These are phyloP conservation scores for Digitaria exilis DNA, from an alignment of 202 grass and related monocot species.

Conservation along the genomic window DNA sequence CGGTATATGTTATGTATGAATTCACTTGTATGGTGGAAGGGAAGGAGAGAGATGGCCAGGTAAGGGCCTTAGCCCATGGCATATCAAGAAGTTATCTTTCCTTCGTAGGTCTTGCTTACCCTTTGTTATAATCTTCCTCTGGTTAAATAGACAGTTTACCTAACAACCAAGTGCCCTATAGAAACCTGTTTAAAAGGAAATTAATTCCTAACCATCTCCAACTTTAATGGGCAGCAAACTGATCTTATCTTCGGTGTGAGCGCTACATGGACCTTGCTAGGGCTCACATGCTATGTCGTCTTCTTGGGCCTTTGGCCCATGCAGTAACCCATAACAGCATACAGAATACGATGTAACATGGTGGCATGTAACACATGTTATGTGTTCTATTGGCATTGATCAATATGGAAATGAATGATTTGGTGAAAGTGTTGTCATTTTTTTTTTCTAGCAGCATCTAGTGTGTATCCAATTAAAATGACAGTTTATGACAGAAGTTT, in stretches of 20 bases:
- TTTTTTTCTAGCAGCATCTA: not conserved
- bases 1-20: not conserved
- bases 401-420: not conserved
- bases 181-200: not conserved
- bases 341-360: not conserved
- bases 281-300: not conserved
- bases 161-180: not conserved
- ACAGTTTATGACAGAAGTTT: not conserved
- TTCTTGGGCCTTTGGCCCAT: not conserved
- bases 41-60: not conserved
- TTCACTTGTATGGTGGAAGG: not conserved
- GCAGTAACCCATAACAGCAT: not conserved
- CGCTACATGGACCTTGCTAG: not conserved
- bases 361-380: not conserved
- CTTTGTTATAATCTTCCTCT: not conserved
- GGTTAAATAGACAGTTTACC: not conserved
- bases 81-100: not conserved
- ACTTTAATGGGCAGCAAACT: not conserved
- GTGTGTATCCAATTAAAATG: constrained; percentile 12
- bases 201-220: not conserved
- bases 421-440: constrained; percentile 3
- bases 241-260: not conserved
- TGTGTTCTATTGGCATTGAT: not conserved
- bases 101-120: not conserved
- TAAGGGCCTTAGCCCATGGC: not conserved